Evolutionary conservation across 2,329 filamentous ascomycete species (phyloP), one percentile per base, ranked within the genome.

Genomic region (Dactylellina parvicollis): DNA sequence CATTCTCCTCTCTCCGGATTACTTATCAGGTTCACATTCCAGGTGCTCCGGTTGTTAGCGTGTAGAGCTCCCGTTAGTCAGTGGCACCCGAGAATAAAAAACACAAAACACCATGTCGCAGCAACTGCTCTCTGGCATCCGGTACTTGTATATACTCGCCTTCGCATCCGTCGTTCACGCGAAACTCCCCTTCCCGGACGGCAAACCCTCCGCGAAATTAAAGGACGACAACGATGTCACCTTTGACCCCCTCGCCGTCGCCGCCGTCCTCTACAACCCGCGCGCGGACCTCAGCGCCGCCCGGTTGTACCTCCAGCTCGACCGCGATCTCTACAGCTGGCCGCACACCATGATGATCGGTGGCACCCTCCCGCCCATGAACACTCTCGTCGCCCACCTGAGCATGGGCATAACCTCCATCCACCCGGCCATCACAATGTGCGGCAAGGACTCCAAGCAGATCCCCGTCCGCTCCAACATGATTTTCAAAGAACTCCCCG

Each of bases 201-300:
- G 64, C 14, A 38, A 26, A 4, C 64, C 64, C 1, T 55, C 36
- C 4, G 55, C 55, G 4, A 12, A 36, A 8, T n/a, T 69, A 28
- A 69, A 69, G 38, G n/a, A 38, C 42, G 56, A 57, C 22, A 42
- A 74, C 16, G 32, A 60, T 12, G 57, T 80, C 28, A 78, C 79
- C 8, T 80, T 80, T 60, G 79, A 80, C 47, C 79, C 79, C 4
- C 77, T 80, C n/a, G 79, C 78, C 40, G 79, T 80, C 16, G 79
- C 79, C 0, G 79, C 79, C 0, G 76, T 80, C 16, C 75, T 80
- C 2, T 75, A 76, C 54, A 80, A 80, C 61, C 78, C 78, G 2
- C 78, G 79, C 18, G 79, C 49, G 10, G 76, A 78, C 34, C 59
- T 76, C 32, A 79, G 78, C 46, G 78, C 79, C 9, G 79, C 78